Base-by-base conservation (phyloP, 78 protist genomes). In the Polysphondylium violaceum region DNA sequence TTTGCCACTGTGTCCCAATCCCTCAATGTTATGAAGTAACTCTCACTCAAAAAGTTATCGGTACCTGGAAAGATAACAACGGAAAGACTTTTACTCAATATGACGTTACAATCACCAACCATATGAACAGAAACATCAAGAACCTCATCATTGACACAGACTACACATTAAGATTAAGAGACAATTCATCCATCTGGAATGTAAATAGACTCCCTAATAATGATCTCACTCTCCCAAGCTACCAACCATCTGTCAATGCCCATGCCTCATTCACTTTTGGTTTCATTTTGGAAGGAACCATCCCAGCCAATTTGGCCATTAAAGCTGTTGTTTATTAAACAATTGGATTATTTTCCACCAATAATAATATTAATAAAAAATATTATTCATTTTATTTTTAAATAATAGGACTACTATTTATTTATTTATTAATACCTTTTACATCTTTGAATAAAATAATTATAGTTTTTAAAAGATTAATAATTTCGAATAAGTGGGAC, bases 21-120 rank as follows among this genome's bases (percentile, higher is more conserved):
- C 21, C 56, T 75, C 60, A 56, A 14, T 75, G 86, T 21, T 53
- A 75, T 40, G 86, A 75, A 31, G 86, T 75, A 17, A 12, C 69
- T 3, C 16, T 75, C 9, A n/a, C 50, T 9, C 16, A 29, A 0
- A 75, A 36, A 27, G 21, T 59, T 19, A 43, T 58, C 17, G 58
- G 71, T 17, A 40, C 61, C 6, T 75, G 86, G 86, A 25, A 31
- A 56, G 86, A 75, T 71, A 38, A 38, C 8, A n/a, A n/a, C n/a
- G 44, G 40, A n/a, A 31, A 31, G 14, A 23, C 36, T 59, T 75
- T 8, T 17, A 41, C 86, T 40, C 86, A 58, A 40, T 75, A 59
- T 38, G 71, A 60, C 59, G 67, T 75, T 43, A 36, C 27, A 3
- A 58, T 75, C n/a, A 60, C 56, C 2, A 75, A 75, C 56, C 31